phyloP scores from a whole-genome alignment of 306 rosid species.

The Medicago ruthenica region DNA sequence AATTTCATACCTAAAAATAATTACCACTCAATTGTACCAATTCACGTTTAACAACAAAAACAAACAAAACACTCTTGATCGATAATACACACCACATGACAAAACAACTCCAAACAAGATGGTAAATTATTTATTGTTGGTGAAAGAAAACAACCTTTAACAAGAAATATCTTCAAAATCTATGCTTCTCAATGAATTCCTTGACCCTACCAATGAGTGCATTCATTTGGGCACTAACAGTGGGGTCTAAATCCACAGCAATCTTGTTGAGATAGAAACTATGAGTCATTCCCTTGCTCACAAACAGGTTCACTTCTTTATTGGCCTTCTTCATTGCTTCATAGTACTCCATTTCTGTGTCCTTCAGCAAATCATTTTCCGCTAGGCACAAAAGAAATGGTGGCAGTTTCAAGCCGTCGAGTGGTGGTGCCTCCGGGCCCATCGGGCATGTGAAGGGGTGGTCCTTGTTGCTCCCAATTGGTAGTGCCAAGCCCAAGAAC shows the following conservation, averaged over 20 bases:
- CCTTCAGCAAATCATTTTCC: slow-evolving; percentile 58
- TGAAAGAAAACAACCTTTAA: too few relatives aligned
- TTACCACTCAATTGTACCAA: too few relatives aligned
- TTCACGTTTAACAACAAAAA: too few relatives aligned
- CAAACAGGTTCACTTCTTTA: slow-evolving; percentile 55
- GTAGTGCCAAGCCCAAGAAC: slow-evolving; percentile 57
- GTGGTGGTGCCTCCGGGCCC: slow-evolving; percentile 50
- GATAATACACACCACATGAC: background rate
- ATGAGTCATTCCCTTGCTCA: slow-evolving; percentile 57
- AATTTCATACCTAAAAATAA: too few relatives aligned
- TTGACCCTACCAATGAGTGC: slow-evolving; percentile 50
- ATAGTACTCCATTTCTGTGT: slow-evolving; percentile 67
- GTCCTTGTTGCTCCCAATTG: slow-evolving; percentile 61
- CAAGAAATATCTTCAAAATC: too few relatives aligned
- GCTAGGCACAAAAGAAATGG: slow-evolving; percentile 67
- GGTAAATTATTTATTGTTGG: too few relatives aligned
- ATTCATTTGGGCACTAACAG: slow-evolving; percentile 42
- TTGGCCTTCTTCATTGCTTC: slow-evolving; percentile 70
- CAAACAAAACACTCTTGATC: too few relatives aligned
- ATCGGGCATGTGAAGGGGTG: slow-evolving; percentile 81
- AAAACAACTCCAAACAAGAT: background rate
- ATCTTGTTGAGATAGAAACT: slow-evolving; percentile 71
- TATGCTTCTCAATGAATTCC: slow-evolving; percentile 49
- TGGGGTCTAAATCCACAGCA: slow-evolving; percentile 57
- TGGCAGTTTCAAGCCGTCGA: slow-evolving; percentile 56